phyloP scores from a whole-genome alignment of 768 basidiomycete genomes.

The Erythrobasidium yunnanense region DNA sequence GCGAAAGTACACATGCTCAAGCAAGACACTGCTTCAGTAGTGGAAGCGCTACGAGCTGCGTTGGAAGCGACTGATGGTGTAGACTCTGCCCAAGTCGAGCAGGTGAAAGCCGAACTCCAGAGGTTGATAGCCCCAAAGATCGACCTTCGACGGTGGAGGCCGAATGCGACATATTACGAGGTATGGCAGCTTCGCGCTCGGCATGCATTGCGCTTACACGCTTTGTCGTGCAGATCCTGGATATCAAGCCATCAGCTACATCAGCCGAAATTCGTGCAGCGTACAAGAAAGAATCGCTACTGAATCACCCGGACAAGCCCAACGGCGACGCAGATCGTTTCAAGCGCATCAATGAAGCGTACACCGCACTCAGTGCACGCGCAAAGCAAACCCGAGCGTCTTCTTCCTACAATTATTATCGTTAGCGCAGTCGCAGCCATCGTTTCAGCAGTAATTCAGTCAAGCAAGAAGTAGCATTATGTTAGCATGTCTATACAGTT shows the following conservation, averaged over 20 bases:
- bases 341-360: constrained; percentile 19
- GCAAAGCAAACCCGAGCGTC: too few species aligned
- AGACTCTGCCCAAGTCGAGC: neutral
- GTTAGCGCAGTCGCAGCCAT: too few species aligned
- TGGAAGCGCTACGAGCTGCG: neutral
- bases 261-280: constrained; percentile 11
- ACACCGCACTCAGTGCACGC: neutral
- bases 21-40: neutral
- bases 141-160: neutral
- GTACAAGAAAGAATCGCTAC: constrained; percentile 32
- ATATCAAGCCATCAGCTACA: neutral
- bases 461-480: too few species aligned
- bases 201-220: neutral
- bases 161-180: neutral
- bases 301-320: constrained; percentile 31
- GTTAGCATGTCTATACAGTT: neutral
- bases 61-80: neutral
- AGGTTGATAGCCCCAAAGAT: neutral
- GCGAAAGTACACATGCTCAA: neutral
- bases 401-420: too few species aligned
- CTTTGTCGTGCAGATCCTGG: constrained; percentile 14
- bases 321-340: constrained; percentile 17
- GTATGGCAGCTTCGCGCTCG: neutral
- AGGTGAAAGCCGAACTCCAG: neutral
- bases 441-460: too few species aligned